Percentiles rank a stretch among this genome's conserved stretches.
Conservation (phyloP, 768 basidiomycete species). For the Cystobasidium ongulense region DNA sequence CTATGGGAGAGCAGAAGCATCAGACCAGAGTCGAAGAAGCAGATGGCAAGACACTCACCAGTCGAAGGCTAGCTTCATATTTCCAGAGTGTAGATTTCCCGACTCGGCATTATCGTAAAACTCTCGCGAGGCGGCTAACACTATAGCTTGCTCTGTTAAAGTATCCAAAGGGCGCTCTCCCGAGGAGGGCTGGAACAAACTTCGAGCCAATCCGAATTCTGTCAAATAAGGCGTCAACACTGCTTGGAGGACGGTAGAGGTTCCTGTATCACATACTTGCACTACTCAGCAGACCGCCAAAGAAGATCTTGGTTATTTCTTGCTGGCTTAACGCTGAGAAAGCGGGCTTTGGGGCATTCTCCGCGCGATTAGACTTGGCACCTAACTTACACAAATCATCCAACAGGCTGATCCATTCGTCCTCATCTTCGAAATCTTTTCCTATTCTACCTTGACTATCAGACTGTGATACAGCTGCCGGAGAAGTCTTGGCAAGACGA, state of each 20-base stretch:
- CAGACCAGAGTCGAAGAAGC: neutral
- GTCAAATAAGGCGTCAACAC: neutral
- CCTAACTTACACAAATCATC: slow-evolving; percentile 51
- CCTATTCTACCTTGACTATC: slow-evolving; percentile 31
- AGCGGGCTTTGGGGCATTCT: neutral
- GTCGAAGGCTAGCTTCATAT: slow-evolving; percentile 94
- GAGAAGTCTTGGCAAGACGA: slow-evolving; percentile 61
- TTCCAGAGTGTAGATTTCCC: slow-evolving; percentile 83
- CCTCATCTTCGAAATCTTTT: slow-evolving; percentile 53
- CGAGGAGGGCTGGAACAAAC: slow-evolving; percentile 46
- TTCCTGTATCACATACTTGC: slow-evolving; percentile 63
- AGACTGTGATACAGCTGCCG: slow-evolving; percentile 27
- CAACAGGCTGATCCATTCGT: slow-evolving; percentile 79
- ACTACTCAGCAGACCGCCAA: slow-evolving; percentile 72
- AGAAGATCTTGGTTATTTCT: slow-evolving; percentile 73
- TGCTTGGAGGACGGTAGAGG: neutral
- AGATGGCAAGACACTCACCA: slow-evolving; percentile 58
- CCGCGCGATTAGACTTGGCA: neutral
- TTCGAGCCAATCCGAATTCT: slow-evolving; percentile 42
- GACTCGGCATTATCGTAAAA: slow-evolving; percentile 89
- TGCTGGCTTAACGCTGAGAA: slow-evolving; percentile 46
- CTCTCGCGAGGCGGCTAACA: slow-evolving; percentile 70
- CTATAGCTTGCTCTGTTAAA: slow-evolving; percentile 61
- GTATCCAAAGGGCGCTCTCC: slow-evolving; percentile 50
- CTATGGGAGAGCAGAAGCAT: slow-evolving; percentile 48